phyloP scores from a whole-genome alignment of 2,329 filamentous ascomycete species.

The Magnaporthiopsis incrustans region DNA sequence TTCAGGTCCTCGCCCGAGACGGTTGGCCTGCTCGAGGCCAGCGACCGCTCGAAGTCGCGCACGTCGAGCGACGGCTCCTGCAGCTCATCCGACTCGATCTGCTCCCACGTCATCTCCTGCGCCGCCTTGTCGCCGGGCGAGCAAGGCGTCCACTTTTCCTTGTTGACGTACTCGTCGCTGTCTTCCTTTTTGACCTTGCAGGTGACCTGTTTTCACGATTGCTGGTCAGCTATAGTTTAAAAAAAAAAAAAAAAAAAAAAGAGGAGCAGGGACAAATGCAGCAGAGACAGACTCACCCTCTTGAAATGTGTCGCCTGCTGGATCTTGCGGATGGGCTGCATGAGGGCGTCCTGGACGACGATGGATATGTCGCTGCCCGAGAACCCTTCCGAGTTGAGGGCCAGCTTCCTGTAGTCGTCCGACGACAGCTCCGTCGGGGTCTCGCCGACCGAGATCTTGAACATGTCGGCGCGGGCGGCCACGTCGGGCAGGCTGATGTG shows the following conservation, averaged over 20 bases:
- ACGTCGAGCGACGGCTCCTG: slow-evolving; percentile 79
- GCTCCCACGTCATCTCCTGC: slow-evolving; percentile 88
- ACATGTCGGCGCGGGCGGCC: slow-evolving; percentile 85
- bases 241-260: too few relatives aligned
- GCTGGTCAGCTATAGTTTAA: too few relatives aligned
- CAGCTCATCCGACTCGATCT: slow-evolving; percentile 74
- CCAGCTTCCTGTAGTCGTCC: slow-evolving; percentile 73
- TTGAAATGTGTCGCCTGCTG: slow-evolving; percentile 98
- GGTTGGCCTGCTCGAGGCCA: slow-evolving; percentile 81
- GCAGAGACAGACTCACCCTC: slow-evolving; percentile 46
- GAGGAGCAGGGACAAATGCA: too few relatives aligned
- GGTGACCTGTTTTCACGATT: background rate
- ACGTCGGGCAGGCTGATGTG: slow-evolving; percentile 90
- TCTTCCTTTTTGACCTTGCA: slow-evolving; percentile 10
- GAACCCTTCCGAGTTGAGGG: slow-evolving; percentile 81
- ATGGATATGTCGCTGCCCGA: slow-evolving; percentile 95
- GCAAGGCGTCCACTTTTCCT: slow-evolving; percentile 73
- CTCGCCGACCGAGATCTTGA: slow-evolving; percentile 86
- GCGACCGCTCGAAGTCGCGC: slow-evolving; percentile 89
- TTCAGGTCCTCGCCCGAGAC: slow-evolving; percentile 81
- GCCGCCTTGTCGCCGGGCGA: slow-evolving; percentile 83
- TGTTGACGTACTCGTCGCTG: slow-evolving; percentile 42
- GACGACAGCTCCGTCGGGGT: slow-evolving; percentile 78
- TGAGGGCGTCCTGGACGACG: slow-evolving; percentile 89
- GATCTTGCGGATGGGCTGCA: slow-evolving; percentile 96